These are phyloP conservation scores for Entomortierella chlamydospora DNA, from an alignment of 192 early-diverging fungal species.

Conservation along the genomic window DNA sequence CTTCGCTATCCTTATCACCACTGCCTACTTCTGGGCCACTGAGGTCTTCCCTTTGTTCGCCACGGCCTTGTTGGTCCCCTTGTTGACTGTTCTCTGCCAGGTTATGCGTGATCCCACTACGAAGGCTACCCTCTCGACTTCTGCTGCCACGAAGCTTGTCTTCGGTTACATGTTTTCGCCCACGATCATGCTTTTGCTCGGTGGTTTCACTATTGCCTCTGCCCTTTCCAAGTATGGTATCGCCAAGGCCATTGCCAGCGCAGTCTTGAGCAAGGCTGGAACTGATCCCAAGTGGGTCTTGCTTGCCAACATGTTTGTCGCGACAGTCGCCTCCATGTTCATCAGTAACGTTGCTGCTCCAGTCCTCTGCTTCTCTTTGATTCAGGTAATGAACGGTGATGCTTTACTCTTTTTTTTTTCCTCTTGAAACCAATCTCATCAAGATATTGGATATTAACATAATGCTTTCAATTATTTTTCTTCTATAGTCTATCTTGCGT, in stretches of 20 bases:
- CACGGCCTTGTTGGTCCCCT: conserved; percentile 75
- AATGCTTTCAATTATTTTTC: neutral
- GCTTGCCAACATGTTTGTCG: conserved; percentile 82
- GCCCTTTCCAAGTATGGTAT: conserved; percentile 81
- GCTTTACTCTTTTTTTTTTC: conserved; percentile 1
- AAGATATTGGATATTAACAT: neutral
- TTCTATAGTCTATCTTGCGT: conserved; percentile 72
- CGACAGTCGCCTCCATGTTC: conserved; percentile 82
- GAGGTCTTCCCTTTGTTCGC: conserved; percentile 81
- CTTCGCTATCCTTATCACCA: conserved; percentile 87
- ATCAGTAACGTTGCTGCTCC: conserved; percentile 86
- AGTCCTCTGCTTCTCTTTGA: conserved; percentile 79
- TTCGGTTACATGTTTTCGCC: conserved; percentile 82
- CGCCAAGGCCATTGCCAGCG: conserved; percentile 74
- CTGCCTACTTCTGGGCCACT: conserved; percentile 88
- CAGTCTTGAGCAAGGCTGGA: conserved; percentile 75
- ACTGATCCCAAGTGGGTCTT: conserved; percentile 73
- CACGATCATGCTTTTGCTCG: conserved; percentile 81
- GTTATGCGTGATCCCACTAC: conserved; percentile 65
- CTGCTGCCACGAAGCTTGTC: conserved; percentile 69
- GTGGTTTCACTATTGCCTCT: conserved; percentile 81
- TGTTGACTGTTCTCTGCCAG: conserved; percentile 71
- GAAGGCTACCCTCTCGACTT: conserved; percentile 45
- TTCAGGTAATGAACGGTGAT: conserved; percentile 55
- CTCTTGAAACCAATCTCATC: neutral